Evolutionary conservation across 148 eudicot genomes (phyloP), one percentile per base, ranked within the genome.

Genomic region (Rheum nobile): DNA sequence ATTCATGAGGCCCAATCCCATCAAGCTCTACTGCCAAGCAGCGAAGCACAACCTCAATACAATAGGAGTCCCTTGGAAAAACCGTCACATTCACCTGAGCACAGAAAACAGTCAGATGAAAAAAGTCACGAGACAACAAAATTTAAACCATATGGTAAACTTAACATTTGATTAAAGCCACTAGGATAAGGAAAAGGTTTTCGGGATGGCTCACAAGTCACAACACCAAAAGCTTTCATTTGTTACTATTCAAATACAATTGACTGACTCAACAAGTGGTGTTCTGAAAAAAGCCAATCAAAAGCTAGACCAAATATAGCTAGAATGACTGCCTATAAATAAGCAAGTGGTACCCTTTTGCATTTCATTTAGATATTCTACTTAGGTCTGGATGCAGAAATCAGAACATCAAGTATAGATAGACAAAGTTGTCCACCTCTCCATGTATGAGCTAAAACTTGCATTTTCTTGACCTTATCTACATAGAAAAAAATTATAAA

Each of bases 1-100:
- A 86, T 68, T 88, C 88, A 84, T 88, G 92, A 73, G 85, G 80
- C 54, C 98, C 98, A 74, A 91, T 79, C 55, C 98, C 98, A 80
- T 94, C 98, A 54, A 90, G 89, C 43, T 84, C 86, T 34, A 80
- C 80, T 43, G 91, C 97, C 82, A 83, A 84, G 83, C 98, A 91
- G 73, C 96, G 93, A 65, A 88, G 89, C 29, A 79, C 87, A 77
- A 94, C 91, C 79, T 91, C 91, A 73, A 94, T 82, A 73, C 84
- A 89, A 74, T 80, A 79, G 59, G 57, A 83, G 78, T 91, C 87
- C 77, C 71, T 82, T 34, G 86, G 65, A 32, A 90, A 89, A 57
- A 82, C 72, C 71, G 82, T 82, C 72, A 89, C 97, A 79, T 82
- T 83, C 50, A 89, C 97, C 98, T 94, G 84, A 35, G 6, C 11